Percentiles rank a stretch among this genome's conserved stretches.
Evolutionary conservation across 306 rosid genomes (phyloP).

Genomic region (Comarum palustre): DNA sequence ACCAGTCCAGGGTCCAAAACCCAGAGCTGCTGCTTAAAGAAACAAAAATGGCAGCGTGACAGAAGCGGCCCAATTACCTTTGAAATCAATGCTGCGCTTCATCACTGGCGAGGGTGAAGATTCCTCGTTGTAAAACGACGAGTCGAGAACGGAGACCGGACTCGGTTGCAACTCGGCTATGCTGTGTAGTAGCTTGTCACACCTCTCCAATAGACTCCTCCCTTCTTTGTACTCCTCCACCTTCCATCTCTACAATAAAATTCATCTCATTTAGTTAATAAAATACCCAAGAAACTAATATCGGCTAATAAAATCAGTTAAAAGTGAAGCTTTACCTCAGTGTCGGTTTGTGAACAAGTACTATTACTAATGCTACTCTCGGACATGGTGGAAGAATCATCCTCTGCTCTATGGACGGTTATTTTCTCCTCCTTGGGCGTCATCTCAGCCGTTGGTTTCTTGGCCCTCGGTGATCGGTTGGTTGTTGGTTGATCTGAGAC

Average conservation of each 20-base stretch:
- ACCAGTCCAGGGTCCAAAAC: slow-evolving; percentile 10
- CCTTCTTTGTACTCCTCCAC: slow-evolving; percentile 67
- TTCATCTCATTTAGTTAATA: not conserved
- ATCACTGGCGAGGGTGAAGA: slow-evolving; percentile 84
- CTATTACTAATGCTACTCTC: slow-evolving; percentile 53
- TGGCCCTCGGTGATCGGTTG: slow-evolving; percentile 55
- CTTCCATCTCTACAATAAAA: slow-evolving; percentile 48
- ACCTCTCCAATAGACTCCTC: slow-evolving; percentile 65
- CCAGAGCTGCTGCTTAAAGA: not conserved
- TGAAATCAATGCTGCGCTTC: slow-evolving; percentile 78
- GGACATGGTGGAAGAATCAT: slow-evolving; percentile 70
- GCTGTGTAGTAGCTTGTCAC: slow-evolving; percentile 74
- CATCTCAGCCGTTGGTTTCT: slow-evolving; percentile 33
- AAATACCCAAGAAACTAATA: not conserved
- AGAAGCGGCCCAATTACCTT: slow-evolving; percentile 41
- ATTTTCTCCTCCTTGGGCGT: slow-evolving; percentile 29
- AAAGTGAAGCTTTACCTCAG: too few species aligned
- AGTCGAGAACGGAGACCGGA: slow-evolving; percentile 90
- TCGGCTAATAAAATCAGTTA: too few species aligned
- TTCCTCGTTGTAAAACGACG: slow-evolving; percentile 84
- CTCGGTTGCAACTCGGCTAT: slow-evolving; percentile 95
- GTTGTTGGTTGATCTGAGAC: slow-evolving; percentile 38
- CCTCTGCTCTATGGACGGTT: slow-evolving; percentile 40
- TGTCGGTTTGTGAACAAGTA: slow-evolving; percentile 58
- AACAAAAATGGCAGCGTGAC: slow-evolving; percentile 9